Conservation (phyloP, 2,329 filamentous ascomycete genomes). For the Botrytis cinerea region DNA sequence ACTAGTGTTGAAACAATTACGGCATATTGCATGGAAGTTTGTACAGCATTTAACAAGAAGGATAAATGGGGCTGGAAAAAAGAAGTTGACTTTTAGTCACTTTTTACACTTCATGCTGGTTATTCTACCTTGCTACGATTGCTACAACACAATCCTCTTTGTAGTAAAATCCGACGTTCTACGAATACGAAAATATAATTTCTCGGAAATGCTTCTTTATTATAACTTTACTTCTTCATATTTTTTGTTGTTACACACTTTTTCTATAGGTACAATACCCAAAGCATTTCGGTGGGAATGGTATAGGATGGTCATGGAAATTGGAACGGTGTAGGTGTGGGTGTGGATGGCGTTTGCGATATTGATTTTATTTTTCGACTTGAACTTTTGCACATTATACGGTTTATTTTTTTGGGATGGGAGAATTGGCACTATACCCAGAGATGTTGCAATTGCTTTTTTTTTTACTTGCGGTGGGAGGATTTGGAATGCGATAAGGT, state of each 20-base stretch:
- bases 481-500: not conserved
- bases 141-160: not conserved
- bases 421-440: conserved; percentile 25
- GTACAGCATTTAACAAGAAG: conserved; percentile 21
- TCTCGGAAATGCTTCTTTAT: not conserved
- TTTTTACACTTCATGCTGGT: not conserved
- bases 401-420: conserved; percentile 17
- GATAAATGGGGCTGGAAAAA: conserved; percentile 25
- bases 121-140: not conserved
- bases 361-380: conserved; percentile 5
- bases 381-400: conserved; percentile 6
- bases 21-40: conserved; percentile 22
- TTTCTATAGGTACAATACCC: conserved; percentile 6
- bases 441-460: conserved; percentile 11
- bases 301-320: not conserved
- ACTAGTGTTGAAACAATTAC: conserved; percentile 19
- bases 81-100: conserved; percentile 22
- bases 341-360: conserved; percentile 10
- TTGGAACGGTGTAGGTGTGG: not conserved
- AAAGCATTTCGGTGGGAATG: not conserved
- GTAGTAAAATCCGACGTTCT: not conserved
- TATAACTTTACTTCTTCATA: conserved; percentile 10
- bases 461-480: not conserved
- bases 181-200: not conserved
- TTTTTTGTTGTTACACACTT: conserved; percentile 12